Conservation (phyloP, 1,284 basidiomycete genomes). For the Ganoderma boninense region DNA sequence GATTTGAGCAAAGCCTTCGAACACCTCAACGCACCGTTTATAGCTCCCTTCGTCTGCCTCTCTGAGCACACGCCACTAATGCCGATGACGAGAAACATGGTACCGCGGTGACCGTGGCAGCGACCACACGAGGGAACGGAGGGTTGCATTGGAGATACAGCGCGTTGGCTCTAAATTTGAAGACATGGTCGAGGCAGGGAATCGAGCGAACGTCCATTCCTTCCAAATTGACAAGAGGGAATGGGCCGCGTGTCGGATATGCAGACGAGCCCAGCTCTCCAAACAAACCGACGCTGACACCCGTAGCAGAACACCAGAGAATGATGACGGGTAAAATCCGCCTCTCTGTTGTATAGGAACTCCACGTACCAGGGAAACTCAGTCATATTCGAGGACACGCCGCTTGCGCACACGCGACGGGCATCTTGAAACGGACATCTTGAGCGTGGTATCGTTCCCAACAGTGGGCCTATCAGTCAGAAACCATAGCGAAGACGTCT, state of each 20-base stretch:
- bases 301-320: neutral
- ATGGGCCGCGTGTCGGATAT: conserved; percentile 44
- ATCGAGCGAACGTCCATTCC: conserved; percentile 16
- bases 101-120: conserved; percentile 49
- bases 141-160: neutral
- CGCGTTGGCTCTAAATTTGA: neutral
- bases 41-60: conserved; percentile 39
- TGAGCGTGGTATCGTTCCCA: too few species aligned
- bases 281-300: conserved; percentile 15
- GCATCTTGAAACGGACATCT: too few species aligned
- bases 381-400: too few species aligned
- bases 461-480: too few species aligned
- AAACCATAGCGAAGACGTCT: too few species aligned
- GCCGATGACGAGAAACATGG: conserved; percentile 45
- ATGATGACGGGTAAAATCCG: neutral
- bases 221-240: neutral
- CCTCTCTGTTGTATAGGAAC: neutral
- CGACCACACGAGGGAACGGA: conserved; percentile 23
- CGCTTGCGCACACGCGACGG: too few species aligned
- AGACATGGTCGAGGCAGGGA: neutral
- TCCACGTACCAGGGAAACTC: neutral
- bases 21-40: conserved; percentile 62
- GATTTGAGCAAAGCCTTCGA: conserved; percentile 39
- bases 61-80: conserved; percentile 37
- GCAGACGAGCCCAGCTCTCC: conserved; percentile 39